Evolutionary conservation across 257 asterid species (phyloP).

Genomic region (Fraxinus quadrangulata): DNA sequence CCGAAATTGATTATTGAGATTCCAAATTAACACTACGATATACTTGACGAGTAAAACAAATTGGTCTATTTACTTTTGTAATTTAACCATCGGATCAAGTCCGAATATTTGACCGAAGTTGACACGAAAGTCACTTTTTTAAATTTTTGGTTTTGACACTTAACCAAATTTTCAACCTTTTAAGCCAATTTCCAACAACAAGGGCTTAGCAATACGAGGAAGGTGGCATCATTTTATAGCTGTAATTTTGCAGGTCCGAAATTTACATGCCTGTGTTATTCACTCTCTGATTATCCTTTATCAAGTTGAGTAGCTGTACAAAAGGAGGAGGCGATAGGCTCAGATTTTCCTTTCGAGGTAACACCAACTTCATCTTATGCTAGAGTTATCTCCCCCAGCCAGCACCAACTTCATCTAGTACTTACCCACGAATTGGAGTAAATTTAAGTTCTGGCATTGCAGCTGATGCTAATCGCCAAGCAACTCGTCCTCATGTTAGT

Average conservation of each 20-base stretch:
- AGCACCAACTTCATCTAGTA: conserved; percentile 35
- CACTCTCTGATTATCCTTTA: conserved; percentile 40
- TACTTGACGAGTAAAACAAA: no score
- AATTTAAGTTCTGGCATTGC: conserved; percentile 25
- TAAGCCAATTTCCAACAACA: no score
- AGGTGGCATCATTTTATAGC: conserved; percentile 15
- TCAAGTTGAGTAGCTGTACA: conserved; percentile 32
- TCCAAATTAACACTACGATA: no score
- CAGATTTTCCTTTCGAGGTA: conserved; percentile 38
- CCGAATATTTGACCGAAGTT: no score
- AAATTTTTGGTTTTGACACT: no score
- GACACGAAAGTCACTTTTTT: no score
- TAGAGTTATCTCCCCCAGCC: conserved; percentile 33
- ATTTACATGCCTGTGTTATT: conserved; percentile 38
- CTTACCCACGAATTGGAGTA: conserved; percentile 37
- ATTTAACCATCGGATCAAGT: no score
- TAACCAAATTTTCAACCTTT: no score
- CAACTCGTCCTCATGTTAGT: conserved; percentile 58
- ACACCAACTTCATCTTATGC: conserved; percentile 35
- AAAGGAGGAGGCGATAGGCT: conserved; percentile 30
- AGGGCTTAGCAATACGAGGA: background rate
- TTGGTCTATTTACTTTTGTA: no score
- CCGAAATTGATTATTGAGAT: no score
- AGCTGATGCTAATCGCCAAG: conserved; percentile 33
- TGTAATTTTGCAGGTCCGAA: conserved; percentile 56